Base-by-base conservation (phyloP, 2,329 filamentous ascomycete genomes). In the Spiromastix sp. region DNA sequence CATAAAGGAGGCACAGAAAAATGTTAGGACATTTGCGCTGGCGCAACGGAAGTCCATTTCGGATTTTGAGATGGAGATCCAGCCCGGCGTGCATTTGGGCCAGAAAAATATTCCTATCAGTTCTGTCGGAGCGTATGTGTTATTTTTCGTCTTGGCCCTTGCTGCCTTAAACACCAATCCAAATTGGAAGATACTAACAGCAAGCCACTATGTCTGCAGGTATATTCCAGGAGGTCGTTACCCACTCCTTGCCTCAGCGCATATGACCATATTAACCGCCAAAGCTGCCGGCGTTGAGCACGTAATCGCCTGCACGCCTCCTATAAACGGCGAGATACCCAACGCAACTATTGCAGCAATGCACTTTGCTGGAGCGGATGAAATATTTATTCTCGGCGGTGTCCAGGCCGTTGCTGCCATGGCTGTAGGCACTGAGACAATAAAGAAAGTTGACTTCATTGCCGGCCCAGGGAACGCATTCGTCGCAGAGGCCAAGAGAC, bases 261-360 rank as follows among this genome's bases (percentile, higher is more conserved):
- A 72, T 46, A 72, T 72, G 70, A 72, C 69, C 2, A 70, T 72
- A 30, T 47, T 71, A 4, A 72, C 69, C 0, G 69, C 69, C 15
- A 72, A 72, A 44, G 64, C 66, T 4, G 69, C 70, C 4, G 70
- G 70, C 2, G 68, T 72, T 2, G 52, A 53, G n/a, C 51, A 65
- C 32, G 67, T 72, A 3, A 57, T 69, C 5, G 68, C 54, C 9
- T 71, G 64, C 47, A 73, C 70, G 4, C 70, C 69, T 4, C 70
- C 69, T 0, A 70, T 70, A 36, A 46, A 48, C 1, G 70, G 68
- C 2, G 34, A 64, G 33, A 56, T 74, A 15, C 69, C 70, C 0
- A 46, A 56, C 28, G 60, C 65, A 0, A 72, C 69, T 0, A 55
- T 73, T 3, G 67, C 69, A 0, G 70, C 70, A 0, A 67, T 67